Percentiles rank a stretch among this genome's conserved stretches.
Conservation (phyloP, 2,329 filamentous ascomycete genomes). For the Colletotrichum acutatum region DNA sequence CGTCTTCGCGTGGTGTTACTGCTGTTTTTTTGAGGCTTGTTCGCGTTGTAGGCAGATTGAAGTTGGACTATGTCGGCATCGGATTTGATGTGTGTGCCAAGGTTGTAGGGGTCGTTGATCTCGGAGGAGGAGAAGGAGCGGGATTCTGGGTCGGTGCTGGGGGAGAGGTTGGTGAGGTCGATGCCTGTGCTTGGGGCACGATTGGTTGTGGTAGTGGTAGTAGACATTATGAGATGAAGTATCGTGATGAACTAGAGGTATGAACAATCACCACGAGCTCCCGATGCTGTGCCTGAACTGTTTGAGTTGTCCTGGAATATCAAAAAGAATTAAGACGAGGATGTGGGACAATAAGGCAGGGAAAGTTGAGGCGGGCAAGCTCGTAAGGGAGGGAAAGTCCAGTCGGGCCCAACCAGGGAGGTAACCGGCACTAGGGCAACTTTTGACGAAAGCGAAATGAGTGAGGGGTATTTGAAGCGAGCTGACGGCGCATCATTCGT, state of each 20-base stretch:
- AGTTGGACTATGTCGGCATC: conserved; percentile 73
- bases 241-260: accelerated
- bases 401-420: neutral
- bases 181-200: conserved; percentile 11
- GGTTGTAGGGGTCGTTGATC: conserved; percentile 80
- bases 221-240: neutral
- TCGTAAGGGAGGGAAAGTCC: conserved; percentile 4
- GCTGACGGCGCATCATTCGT: neutral
- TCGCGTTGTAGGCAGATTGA: conserved; percentile 80
- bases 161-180: conserved; percentile 1
- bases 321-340: neutral
- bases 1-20: conserved; percentile 72
- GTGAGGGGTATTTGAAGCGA: conserved; percentile 27
- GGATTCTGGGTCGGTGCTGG: conserved; percentile 27
- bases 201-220: neutral
- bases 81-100: conserved; percentile 82
- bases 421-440: neutral
- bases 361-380: conserved; percentile 24
- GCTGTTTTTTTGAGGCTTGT: neutral
- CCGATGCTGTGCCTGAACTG: neutral
- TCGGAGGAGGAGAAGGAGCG: conserved; percentile 29
- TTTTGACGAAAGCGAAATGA: conserved; percentile 1
- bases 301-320: neutral
- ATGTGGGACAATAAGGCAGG: neutral
- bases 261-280: accelerated